These are phyloP conservation scores for Jamesozyma gamospora DNA, from an alignment of 805 yeast species.

Conservation along the genomic window DNA sequence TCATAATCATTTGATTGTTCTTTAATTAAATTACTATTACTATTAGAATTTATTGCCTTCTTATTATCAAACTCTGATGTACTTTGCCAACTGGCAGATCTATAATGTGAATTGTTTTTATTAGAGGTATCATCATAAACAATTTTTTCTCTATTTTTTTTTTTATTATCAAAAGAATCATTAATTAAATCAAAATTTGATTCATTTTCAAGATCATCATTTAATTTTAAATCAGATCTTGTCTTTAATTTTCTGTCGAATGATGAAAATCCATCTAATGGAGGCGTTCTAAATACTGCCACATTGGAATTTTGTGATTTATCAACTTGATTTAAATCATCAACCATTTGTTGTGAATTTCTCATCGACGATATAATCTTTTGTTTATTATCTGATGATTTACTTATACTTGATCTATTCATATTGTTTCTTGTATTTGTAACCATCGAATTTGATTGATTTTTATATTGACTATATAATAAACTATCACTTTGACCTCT, in stretches of 20 bases:
- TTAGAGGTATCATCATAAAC: background rate
- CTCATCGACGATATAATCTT: too few relatives aligned
- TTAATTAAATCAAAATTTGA: too few relatives aligned
- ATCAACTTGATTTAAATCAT: background rate
- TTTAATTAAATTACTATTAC: background rate
- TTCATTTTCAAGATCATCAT: too few relatives aligned
- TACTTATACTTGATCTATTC: too few relatives aligned
- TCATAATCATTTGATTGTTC: background rate
- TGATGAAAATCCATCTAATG: slow-evolving; percentile 2
- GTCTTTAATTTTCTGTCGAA: too few relatives aligned
- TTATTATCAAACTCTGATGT: background rate
- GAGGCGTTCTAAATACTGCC: slow-evolving; percentile 14
- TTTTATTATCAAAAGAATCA: too few relatives aligned
- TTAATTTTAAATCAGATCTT: too few relatives aligned
- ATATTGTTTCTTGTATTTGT: too few relatives aligned
- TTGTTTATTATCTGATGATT: too few relatives aligned
- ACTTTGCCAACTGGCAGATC: slow-evolving; percentile 5
- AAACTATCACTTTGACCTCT: slow-evolving; percentile 26
- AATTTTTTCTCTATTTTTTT: too few relatives aligned
- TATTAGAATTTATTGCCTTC: background rate
- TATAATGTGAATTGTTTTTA: background rate
- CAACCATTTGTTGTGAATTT: background rate
- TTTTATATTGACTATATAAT: slow-evolving; percentile 6
- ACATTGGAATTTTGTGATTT: slow-evolving; percentile 4
- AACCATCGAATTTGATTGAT: too few relatives aligned